Evolutionary conservation across 2,329 filamentous ascomycete species (phyloP).

Genomic region (Ceratocystis cubensis): DNA sequence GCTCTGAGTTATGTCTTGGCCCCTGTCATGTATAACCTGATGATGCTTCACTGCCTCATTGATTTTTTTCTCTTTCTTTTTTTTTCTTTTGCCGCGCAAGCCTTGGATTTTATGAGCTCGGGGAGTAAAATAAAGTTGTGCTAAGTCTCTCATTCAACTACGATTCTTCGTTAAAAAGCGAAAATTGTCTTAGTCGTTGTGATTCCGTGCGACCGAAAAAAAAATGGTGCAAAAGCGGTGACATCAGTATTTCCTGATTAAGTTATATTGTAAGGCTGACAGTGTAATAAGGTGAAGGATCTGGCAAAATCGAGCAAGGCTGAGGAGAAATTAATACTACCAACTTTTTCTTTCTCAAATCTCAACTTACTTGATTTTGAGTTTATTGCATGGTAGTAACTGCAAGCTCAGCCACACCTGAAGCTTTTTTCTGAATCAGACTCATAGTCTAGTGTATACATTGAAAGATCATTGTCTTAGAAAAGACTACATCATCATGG

Average conservation of each 20-base stretch:
- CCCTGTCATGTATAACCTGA: background rate
- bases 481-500: background rate
- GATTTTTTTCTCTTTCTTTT: background rate
- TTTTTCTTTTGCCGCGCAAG: background rate
- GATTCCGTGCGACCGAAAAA: background rate
- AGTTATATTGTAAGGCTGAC: slow-evolving; percentile 4
- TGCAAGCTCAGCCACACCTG: no score
- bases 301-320: slow-evolving; percentile 4
- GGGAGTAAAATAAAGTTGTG: background rate
- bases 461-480: background rate
- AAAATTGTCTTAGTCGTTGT: background rate
- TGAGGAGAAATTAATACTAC: background rate
- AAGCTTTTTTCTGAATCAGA: background rate
- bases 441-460: background rate
- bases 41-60: background rate
- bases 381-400: no score
- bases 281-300: background rate
- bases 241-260: background rate
- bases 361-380: background rate
- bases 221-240: background rate
- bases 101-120: background rate
- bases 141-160: background rate
- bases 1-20: background rate
- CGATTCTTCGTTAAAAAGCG: slow-evolving; percentile 1
- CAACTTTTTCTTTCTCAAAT: background rate